phyloP scores from a whole-genome alignment of 2,329 filamentous ascomycete genomes.

The Verticillium longisporum region DNA sequence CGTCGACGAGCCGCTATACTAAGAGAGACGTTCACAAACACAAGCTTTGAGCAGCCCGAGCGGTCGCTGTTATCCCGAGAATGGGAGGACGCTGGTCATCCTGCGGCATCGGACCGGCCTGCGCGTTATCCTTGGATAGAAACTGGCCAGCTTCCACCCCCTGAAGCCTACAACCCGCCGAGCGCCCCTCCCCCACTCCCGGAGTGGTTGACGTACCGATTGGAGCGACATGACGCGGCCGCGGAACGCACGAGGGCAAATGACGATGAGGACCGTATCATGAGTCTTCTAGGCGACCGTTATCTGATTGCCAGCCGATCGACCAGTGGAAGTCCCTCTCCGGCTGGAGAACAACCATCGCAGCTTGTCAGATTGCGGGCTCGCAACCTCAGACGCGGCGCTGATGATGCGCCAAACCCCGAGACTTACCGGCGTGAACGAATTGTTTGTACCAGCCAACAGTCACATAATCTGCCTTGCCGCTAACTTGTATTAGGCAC shows the following conservation, averaged over 20 bases:
- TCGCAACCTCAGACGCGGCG: background rate
- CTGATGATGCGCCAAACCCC: background rate
- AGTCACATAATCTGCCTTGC: too few relatives aligned
- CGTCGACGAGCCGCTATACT: constrained; percentile 17
- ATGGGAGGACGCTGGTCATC: background rate
- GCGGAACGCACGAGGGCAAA: too few relatives aligned
- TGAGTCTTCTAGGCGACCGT: background rate
- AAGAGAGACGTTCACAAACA: constrained; percentile 8
- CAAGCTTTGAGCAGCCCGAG: background rate
- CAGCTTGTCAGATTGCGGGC: background rate
- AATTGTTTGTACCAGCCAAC: background rate
- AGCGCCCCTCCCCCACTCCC: background rate
- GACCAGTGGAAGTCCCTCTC: background rate
- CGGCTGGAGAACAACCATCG: background rate
- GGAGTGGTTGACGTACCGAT: background rate
- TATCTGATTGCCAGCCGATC: background rate
- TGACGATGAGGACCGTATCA: background rate
- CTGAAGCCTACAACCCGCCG: constrained; percentile 6
- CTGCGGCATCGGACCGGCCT: constrained; percentile 4
- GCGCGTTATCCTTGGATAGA: constrained; percentile 13
- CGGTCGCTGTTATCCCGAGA: background rate
- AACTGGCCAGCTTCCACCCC: constrained; percentile 9
- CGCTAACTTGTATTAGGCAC: background rate
- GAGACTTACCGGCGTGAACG: background rate
- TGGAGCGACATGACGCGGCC: background rate